Evolutionary conservation across 495 filamentous ascomycete species (phyloP).

Genomic region (Aspergillus taichungensis): DNA sequence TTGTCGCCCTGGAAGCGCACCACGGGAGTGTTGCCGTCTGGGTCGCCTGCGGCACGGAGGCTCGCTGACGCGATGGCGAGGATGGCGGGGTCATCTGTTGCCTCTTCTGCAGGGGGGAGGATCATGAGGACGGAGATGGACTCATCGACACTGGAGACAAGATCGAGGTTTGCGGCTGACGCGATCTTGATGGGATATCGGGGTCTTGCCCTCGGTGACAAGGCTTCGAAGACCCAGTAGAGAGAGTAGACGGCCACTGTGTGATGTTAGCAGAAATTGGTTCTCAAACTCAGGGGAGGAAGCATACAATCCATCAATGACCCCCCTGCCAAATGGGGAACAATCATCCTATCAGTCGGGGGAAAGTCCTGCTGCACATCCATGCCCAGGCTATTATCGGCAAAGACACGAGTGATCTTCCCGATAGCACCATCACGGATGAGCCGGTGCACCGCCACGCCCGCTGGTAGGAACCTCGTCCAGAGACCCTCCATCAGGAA

Average conservation of each 20-base stretch:
- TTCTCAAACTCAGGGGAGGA: too few relatives aligned
- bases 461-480: conserved; percentile 70
- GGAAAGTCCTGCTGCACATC: conserved; percentile 31
- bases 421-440: conserved; percentile 55
- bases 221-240: conserved; percentile 70
- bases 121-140: conserved; percentile 57
- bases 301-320: conserved; percentile 52
- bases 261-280: not conserved
- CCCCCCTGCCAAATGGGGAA: conserved; percentile 66
- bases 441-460: conserved; percentile 53
- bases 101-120: conserved; percentile 43
- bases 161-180: conserved; percentile 54
- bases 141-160: conserved; percentile 59
- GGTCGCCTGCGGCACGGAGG: conserved; percentile 51
- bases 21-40: conserved; percentile 46
- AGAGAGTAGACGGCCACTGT: conserved; percentile 63
- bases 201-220: conserved; percentile 28
- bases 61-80: conserved; percentile 60
- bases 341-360: conserved; percentile 58
- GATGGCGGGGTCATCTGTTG: conserved; percentile 20
- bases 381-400: conserved; percentile 42
- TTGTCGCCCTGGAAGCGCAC: conserved; percentile 62
- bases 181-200: conserved; percentile 32
- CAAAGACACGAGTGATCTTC: conserved; percentile 54
- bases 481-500: conserved; percentile 86